Evolutionary conservation across 2,329 filamentous ascomycete genomes (phyloP), one percentile per base, ranked within the genome.

Genomic region (Decorospora gaudefroyi): DNA sequence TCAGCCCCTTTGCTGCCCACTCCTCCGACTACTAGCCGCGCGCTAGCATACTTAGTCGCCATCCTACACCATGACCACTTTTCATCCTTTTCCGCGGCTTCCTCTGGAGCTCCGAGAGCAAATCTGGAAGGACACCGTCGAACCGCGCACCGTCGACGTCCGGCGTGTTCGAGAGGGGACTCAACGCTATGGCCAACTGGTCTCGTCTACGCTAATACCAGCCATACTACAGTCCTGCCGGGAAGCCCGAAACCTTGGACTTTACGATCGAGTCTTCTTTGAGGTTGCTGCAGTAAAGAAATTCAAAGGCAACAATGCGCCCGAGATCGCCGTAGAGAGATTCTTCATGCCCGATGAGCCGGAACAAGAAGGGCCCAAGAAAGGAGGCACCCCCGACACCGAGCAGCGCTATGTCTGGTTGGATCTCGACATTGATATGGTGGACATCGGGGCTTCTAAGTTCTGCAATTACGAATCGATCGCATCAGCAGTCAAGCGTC

Each of bases 181-280:
- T 15, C 4, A 22, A 31, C 19, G 23, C 30, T 18, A 22, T 17
- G 25, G 12, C 40, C 7, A 15, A 6, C 31, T 46, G 11, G 17
- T 43, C 18, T 45, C 44, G 22, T 37, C 38, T 13, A 49, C 45
- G 10, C 39, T 30, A 10, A 12, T 49, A n/a, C 49, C 45, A 13
- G 41, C 32, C 6, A 25, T 10, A 17, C 37, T 52, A 12, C 45
- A 52, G 4, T 37, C 28, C 15, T 52, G 49, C 29, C 23, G 42
- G 11, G 49, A 49, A 40, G 45, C 45, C 18, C 45, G 45, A 27
- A 46, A 40, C 25, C 37, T 36, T 19, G 19, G 42, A 16, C 21
- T 44, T 1, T 50, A 53, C 17, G 1, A 46, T 17, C 22, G 22
- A 34, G 19, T 42, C 3, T 57, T 96, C 96, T 35, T 81, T 86